Base-by-base conservation (phyloP, 2,329 filamentous ascomycete species). In the Exophiala calicioides region DNA sequence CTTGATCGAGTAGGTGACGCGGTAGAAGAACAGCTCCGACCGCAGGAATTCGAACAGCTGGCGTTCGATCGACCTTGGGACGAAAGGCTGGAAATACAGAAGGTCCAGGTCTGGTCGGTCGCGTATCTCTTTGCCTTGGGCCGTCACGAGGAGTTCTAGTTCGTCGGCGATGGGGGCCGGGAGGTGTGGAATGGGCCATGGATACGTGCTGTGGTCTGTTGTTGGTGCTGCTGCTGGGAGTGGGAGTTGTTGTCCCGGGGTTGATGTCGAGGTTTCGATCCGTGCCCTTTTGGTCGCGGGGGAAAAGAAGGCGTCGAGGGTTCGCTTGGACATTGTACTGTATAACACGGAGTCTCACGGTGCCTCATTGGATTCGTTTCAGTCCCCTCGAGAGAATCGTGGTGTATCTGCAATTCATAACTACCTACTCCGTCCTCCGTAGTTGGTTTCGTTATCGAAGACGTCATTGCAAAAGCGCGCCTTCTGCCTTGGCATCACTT, bases 21-120 rank as follows among this genome's bases (percentile, higher is more conserved):
- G 77, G 59, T 90, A 88, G 67, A 90, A 90, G 6, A 85, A 85
- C 1, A 91, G 67, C 50, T 85, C 77, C n/a, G 73, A 66, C 1
- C 87, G 79, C 1, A 91, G 74, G 60, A 89, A 89, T 10, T 80
- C 69, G 65, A 90, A 91, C 0, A 89, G 65, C 3, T 79, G 71
- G 3, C 74, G 72, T 15, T 80, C 73, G 8, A 80, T 71, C 9
- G 74, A 65, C 2, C 72, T 68, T 0, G 83, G 77, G 3, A 90
- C 75, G 54, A 86, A 90, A 0, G 86, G 86, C 58, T 88, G 77
- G 62, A 85, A 90, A 66, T 88, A 88, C 6, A 90, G 67, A 0
- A 91, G 72, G 61, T 90, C 84, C 0, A 90, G 74, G 53, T 90
- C 78, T 0, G 80, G 77, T 58, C 86, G 81, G 59, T 88, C 75